Evolutionary conservation across 1,139 yeast genomes (phyloP).

Genomic region (Yamadazyma blattariae): DNA sequence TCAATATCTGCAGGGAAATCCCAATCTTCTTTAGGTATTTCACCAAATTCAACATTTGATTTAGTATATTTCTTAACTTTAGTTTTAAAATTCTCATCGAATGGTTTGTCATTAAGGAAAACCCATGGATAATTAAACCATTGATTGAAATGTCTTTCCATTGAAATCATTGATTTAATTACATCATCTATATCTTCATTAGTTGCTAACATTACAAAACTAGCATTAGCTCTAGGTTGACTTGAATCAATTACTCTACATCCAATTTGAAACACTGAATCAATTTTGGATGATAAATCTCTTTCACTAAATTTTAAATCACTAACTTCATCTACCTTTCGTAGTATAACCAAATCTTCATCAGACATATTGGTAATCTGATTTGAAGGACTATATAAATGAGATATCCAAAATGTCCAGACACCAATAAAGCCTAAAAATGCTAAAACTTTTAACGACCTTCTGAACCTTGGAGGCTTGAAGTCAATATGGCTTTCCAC

Average conservation of each 20-base stretch:
- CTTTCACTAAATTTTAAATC: constrained; percentile 10
- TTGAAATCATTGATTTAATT: constrained; percentile 59
- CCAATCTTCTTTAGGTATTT: constrained; percentile 67
- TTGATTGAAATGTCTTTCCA: constrained; percentile 85
- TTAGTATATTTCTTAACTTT: constrained; percentile 49
- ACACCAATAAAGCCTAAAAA: background rate
- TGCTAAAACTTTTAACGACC: background rate
- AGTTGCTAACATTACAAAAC: constrained; percentile 78
- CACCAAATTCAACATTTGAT: constrained; percentile 66
- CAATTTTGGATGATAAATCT: constrained; percentile 27
- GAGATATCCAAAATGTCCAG: no score
- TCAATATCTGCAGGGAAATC: constrained; percentile 38
- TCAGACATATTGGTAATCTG: constrained; percentile 8
- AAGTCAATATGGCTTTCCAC: background rate
- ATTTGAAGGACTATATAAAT: no score
- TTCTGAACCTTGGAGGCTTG: background rate
- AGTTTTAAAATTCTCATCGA: constrained; percentile 57
- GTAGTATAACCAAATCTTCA: constrained; percentile 7
- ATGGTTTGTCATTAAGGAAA: constrained; percentile 76
- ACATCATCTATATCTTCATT: constrained; percentile 74
- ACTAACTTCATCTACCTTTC: constrained; percentile 5
- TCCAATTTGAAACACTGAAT: constrained; percentile 50
- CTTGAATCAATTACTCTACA: constrained; percentile 41
- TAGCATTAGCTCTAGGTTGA: constrained; percentile 60
- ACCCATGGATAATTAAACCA: constrained; percentile 92